Base-by-base conservation (phyloP, 2,329 filamentous ascomycete species). In the Penicillium sp. region DNA sequence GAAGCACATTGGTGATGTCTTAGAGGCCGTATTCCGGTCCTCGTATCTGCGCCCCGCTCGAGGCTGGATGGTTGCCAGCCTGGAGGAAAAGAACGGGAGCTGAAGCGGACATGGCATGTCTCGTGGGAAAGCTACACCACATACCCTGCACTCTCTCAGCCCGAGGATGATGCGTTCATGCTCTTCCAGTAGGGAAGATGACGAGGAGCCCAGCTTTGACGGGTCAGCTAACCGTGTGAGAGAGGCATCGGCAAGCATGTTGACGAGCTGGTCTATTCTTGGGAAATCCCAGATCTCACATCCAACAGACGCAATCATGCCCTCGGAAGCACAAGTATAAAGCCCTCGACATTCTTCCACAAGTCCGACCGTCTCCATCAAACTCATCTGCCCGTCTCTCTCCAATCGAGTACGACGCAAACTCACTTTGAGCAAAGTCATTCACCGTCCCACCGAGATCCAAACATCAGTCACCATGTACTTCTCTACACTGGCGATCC, bases 401-500 rank as follows among this genome's bases (percentile, higher is more conserved):
- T 42, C 41, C 9, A 26, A 32, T 38, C 37, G 13, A 36, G 29
- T 28, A 39, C 46, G 13, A 44, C n/a, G 6, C 8, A 26, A 43
- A 3, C 18, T 18, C 3, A 18, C 18, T 18, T 18, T 18, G 18
- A 18, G 18, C 18, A 18, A 18, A 18, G 18, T 3, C 18, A 18
- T 18, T 18, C 18, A 18, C 18, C 18, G 3, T 18, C 18, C 18
- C 18, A 18, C 18, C 18, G 18, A 18, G 18, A 18, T 18, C 18
- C 18, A 18, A 12, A 7, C 1, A 25, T n/a, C 28, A n/a, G 3
- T 27, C 49, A 64, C 42, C 38, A 68, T 69, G 66, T 60, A 62
- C 33, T 44, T 63, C 52, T 48, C 60, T 34, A 42, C 60, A 40
- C 29, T 63, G 38, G 39, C 59, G 29, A 45, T 64, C 54, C 49